Percentiles rank a stretch among this genome's conserved stretches.
Conservation (phyloP, 768 basidiomycete species). For the Epithele typhae region DNA sequence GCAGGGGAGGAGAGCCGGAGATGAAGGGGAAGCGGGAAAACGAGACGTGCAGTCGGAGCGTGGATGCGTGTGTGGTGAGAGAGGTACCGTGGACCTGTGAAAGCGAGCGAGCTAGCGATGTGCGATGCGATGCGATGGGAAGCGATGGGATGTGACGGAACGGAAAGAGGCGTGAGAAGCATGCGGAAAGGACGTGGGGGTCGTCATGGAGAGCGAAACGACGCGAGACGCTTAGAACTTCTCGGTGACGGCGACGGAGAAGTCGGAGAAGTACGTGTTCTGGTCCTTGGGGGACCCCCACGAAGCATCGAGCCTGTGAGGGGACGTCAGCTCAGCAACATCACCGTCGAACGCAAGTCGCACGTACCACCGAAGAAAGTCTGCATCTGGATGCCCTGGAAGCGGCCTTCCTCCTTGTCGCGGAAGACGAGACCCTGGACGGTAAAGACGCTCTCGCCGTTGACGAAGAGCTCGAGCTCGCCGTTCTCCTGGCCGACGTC, state of each 20-base stretch:
- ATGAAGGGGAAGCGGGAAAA: not conserved
- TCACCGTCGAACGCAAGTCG: too few relatives aligned
- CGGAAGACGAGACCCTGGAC: conserved; percentile 52
- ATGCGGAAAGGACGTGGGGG: not conserved
- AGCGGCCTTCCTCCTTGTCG: conserved; percentile 41
- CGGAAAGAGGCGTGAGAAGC: not conserved
- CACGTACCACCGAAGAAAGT: conserved; percentile 72
- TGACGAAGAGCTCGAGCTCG: conserved; percentile 61
- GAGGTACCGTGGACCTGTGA: too few relatives aligned
- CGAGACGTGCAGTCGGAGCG: too few relatives aligned
- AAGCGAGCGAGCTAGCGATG: not conserved
- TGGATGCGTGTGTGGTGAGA: conserved; percentile 1
- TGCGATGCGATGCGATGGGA: not conserved
- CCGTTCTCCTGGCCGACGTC: conserved; percentile 67
- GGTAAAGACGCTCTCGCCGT: conserved; percentile 61
- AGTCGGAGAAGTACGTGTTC: conserved; percentile 62
- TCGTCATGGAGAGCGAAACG: conserved; percentile 6
- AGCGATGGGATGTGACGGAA: not conserved
- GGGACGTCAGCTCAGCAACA: too few relatives aligned
- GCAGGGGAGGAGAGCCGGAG: not conserved
- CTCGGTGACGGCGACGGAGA: conserved; percentile 59
- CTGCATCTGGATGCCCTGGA: conserved; percentile 69
- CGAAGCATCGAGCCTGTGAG: conserved; percentile 36
- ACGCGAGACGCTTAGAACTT: conserved; percentile 27
- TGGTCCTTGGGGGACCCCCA: conserved; percentile 64